Evolutionary conservation across 2,329 filamentous ascomycete species (phyloP).

Genomic region (Thielaviopsis euricoi): DNA sequence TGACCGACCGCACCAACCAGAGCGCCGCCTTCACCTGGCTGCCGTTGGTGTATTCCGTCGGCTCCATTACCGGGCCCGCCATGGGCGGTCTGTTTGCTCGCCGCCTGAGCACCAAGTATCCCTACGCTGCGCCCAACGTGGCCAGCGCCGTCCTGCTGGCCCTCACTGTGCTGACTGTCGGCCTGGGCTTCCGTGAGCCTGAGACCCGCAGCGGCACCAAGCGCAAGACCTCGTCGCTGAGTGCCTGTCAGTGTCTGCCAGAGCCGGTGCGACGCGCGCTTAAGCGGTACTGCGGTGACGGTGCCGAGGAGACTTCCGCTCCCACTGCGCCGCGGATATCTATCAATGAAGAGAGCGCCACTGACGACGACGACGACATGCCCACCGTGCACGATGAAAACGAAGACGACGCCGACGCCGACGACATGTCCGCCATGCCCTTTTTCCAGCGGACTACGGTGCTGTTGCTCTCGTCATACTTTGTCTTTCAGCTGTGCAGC

Average conservation of each 20-base stretch:
- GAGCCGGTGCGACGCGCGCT: too few relatives aligned
- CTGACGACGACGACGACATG: not conserved
- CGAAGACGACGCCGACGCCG: not conserved
- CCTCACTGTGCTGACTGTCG: slow-evolving; percentile 55
- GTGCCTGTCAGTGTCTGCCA: not conserved
- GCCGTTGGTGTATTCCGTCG: slow-evolving; percentile 88
- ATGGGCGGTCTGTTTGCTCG: slow-evolving; percentile 75
- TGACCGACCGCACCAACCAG: slow-evolving; percentile 91
- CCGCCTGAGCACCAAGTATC: slow-evolving; percentile 44
- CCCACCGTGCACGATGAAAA: not conserved
- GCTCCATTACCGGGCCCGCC: slow-evolving; percentile 81
- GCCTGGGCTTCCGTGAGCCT: slow-evolving; percentile 77
- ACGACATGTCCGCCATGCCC: not conserved
- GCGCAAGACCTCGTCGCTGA: not conserved
- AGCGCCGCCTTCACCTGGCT: slow-evolving; percentile 85
- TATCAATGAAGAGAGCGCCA: not conserved
- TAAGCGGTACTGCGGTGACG: too few relatives aligned
- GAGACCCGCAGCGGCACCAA: not conserved
- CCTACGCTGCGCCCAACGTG: slow-evolving; percentile 74
- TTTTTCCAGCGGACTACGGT: slow-evolving; percentile 69
- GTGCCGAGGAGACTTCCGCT: too few relatives aligned
- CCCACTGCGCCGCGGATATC: too few relatives aligned
- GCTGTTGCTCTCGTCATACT: slow-evolving; percentile 66
- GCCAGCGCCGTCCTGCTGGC: slow-evolving; percentile 57
- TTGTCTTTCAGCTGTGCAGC: slow-evolving; percentile 87